Base-by-base conservation (phyloP, 2,329 filamentous ascomycete species). In the Pseudogymnoascus sp. region DNA sequence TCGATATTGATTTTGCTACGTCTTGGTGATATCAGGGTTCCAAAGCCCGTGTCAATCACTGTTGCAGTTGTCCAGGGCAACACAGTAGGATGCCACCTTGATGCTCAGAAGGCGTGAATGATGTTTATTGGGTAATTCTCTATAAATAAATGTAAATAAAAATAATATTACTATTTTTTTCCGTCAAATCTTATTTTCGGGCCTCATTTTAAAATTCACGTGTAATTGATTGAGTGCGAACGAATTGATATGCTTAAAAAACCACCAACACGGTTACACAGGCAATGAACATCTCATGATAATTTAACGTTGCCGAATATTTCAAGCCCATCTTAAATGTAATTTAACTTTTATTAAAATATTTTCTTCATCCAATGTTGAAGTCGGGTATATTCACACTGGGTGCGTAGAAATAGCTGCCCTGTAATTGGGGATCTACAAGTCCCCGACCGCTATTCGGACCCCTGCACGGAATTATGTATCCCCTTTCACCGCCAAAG, bases 371-470 rank as follows among this genome's bases (percentile, higher is more conserved):
- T 56, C 29, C 50, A 7, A 56, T 56, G 11, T 56, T 5, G 26
- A 5, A 56, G 50, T 56, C 46, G 17, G 26, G 15, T 31, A 46
- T 53, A 17, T 53, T 56, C 21, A 33, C 11, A 1, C 15, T 35
- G 2, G 2, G 2, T 21, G 50, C 29, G 46, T 56, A 33, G 10
- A 56, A 56, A 33, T 33, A 11, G n/a, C 15, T 21, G 50, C 50
- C 50, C 50, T 33, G 50, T 56, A 56, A 56, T 56, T 56, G 29
- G 50, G 50, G 50, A 56, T 56, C 50, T 35, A 19, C 50, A 56
- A 56, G 50, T 33, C 29, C 50, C 50, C 50, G 9, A 13, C 29
- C 29, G 29, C 17, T 33, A 56, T 56, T 56, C 50, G 50, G 50
- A 56, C 50, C 50, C 50, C 50, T 56, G 50, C 6, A 35, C 50